Percentiles rank a stretch among this genome's conserved stretches.
phyloP scores from a whole-genome alignment of 805 yeast genomes.

The Wickerhamiella brachini region DNA sequence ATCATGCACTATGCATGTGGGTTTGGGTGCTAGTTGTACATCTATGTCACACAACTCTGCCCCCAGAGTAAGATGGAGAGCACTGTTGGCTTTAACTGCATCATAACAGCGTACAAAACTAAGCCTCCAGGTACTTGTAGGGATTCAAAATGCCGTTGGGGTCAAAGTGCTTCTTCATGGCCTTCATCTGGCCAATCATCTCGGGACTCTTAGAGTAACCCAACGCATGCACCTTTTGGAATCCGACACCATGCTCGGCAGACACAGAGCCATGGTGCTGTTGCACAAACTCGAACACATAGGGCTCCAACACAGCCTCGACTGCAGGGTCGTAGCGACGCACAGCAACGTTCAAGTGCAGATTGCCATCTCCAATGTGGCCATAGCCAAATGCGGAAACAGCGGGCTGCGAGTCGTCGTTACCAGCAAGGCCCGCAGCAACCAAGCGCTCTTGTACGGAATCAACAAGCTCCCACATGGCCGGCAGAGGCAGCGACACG shows the following conservation, averaged over 20 bases:
- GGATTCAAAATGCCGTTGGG: conserved; percentile 91
- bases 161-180: conserved; percentile 69
- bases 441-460: conserved; percentile 52
- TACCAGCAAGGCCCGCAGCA: conserved; percentile 46
- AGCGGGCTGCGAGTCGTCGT: conserved; percentile 55
- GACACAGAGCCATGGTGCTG: conserved; percentile 65
- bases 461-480: conserved; percentile 68
- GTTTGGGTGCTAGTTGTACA: no score
- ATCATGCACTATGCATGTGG: no score
- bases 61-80: no score
- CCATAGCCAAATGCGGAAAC: conserved; percentile 91
- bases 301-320: conserved; percentile 79
- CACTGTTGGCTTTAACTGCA: no score
- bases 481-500: conserved; percentile 76
- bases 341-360: conserved; percentile 86
- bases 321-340: conserved; percentile 67
- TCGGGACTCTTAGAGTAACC: conserved; percentile 66
- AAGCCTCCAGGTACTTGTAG: conserved; percentile 56
- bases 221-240: conserved; percentile 86
- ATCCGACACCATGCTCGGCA: conserved; percentile 96
- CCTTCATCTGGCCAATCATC: conserved; percentile 63
- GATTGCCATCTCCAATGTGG: conserved; percentile 95
- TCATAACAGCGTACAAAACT: no score
- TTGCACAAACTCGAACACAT: conserved; percentile 79
- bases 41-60: no score